These are phyloP conservation scores for Colletotrichum lindemuthianum DNA, from an alignment of 2,329 filamentous ascomycete genomes.

Conservation along the genomic window DNA sequence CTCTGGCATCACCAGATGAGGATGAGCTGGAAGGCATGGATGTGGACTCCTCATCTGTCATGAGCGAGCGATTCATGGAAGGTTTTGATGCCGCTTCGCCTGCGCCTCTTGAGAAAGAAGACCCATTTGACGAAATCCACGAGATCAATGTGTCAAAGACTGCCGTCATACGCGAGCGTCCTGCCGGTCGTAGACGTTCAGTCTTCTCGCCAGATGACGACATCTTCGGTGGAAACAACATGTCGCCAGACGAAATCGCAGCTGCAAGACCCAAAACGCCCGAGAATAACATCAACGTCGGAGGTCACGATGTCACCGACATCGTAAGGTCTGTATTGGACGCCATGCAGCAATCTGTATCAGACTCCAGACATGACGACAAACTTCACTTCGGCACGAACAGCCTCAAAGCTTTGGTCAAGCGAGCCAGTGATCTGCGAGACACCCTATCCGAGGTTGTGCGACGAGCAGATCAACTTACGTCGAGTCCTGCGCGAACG, in stretches of 20 bases:
- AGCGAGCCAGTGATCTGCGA: constrained; percentile 68
- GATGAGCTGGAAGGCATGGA: constrained; percentile 58
- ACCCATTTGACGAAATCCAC: constrained; percentile 51
- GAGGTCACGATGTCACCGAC: constrained; percentile 53
- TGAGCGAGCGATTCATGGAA: constrained; percentile 57
- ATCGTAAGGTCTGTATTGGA: constrained; percentile 72
- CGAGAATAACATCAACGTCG: constrained; percentile 46
- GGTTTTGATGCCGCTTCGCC: constrained; percentile 57
- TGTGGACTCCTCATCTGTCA: constrained; percentile 49
- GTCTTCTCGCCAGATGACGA: constrained; percentile 74
- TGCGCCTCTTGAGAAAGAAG: constrained; percentile 52
- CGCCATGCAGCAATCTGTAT: constrained; percentile 66
- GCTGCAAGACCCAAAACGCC: constrained; percentile 54
- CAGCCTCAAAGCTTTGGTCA: constrained; percentile 73
- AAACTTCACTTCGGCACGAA: constrained; percentile 76
- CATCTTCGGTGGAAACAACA: constrained; percentile 68
- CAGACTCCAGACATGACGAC: constrained; percentile 56
- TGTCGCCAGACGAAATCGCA: constrained; percentile 50
- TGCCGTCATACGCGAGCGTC: constrained; percentile 64
- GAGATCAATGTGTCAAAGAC: constrained; percentile 59
- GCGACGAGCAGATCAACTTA: constrained; percentile 67
- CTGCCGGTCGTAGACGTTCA: constrained; percentile 64
- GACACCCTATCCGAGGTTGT: constrained; percentile 69
- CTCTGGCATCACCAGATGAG: constrained; percentile 77
- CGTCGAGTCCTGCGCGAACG: constrained; percentile 64